Percentiles rank a stretch among this genome's conserved stretches.
Evolutionary conservation across 441 rosid genomes (phyloP).

Genomic region (Hura crepitans): DNA sequence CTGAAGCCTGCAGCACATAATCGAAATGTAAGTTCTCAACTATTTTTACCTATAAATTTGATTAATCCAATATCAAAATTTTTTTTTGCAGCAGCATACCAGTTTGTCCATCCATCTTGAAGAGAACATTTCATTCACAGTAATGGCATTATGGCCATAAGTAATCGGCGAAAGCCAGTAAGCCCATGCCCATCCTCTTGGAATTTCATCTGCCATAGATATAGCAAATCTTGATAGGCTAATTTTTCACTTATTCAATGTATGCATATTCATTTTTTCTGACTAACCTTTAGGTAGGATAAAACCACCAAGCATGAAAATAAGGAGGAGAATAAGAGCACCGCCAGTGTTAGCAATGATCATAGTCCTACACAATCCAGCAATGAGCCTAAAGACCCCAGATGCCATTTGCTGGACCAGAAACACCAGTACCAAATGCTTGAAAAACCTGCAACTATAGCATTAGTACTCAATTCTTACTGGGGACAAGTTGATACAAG

Average conservation of each 20-base stretch:
- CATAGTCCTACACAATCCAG: constrained; percentile 63
- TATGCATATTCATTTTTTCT: not conserved
- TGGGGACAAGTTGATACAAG: not conserved
- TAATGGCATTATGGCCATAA: constrained; percentile 55
- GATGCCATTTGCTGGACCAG: constrained; percentile 72
- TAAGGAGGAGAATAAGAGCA: constrained; percentile 41
- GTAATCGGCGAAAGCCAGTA: constrained; percentile 78
- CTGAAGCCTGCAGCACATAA: constrained; percentile 44
- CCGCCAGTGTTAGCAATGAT: constrained; percentile 66
- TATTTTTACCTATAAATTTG: not conserved
- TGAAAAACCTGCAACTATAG: constrained; percentile 49
- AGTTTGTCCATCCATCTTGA: constrained; percentile 69
- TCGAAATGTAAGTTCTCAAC: too few species aligned
- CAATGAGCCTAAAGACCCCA: constrained; percentile 54
- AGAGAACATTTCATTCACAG: constrained; percentile 58
- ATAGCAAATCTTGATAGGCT: not conserved
- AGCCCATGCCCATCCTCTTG: constrained; percentile 76
- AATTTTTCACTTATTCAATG: not conserved
- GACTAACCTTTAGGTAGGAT: constrained; percentile 54
- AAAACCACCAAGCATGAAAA: constrained; percentile 76
- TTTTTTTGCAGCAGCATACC: constrained; percentile 29
- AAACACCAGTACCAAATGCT: constrained; percentile 50
- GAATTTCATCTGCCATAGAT: constrained; percentile 46
- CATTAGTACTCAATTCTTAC: not conserved
- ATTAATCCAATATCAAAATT: not conserved